Conservation (phyloP, 2,329 filamentous ascomycete species). For the Botrytis medusae region DNA sequence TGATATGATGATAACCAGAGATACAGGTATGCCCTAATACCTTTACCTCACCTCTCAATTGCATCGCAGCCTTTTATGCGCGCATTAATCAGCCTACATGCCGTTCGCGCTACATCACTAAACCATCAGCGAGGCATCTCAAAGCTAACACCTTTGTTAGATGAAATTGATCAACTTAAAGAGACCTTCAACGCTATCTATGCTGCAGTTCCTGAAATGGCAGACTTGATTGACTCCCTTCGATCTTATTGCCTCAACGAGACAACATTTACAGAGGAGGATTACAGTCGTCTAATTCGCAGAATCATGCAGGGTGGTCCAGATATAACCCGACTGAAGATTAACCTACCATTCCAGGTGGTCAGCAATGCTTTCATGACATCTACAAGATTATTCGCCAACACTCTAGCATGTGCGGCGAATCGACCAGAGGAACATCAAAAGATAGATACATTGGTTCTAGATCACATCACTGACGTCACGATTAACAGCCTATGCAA, state of each 20-base stretch:
- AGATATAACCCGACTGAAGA: constrained; percentile 47
- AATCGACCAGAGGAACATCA: constrained; percentile 47
- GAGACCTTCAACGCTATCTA: constrained; percentile 47
- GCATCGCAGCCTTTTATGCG: neutral
- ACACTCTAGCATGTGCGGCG: constrained; percentile 51
- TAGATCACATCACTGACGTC: constrained; percentile 52
- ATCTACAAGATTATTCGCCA: constrained; percentile 53
- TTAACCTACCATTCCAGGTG: constrained; percentile 54
- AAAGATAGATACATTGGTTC: constrained; percentile 47
- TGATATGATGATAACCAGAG: constrained; percentile 54
- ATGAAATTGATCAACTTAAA: constrained; percentile 50
- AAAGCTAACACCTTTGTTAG: constrained; percentile 38
- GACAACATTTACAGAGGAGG: constrained; percentile 50
- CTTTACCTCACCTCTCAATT: neutral
- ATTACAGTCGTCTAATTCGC: constrained; percentile 47
- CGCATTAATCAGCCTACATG: neutral
- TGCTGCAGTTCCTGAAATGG: constrained; percentile 46
- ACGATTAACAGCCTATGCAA: constrained; percentile 51
- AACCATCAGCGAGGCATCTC: neutral
- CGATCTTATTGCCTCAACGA: constrained; percentile 51
- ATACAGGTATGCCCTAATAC: constrained; percentile 44
- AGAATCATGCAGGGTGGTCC: constrained; percentile 48
- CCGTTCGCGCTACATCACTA: neutral
- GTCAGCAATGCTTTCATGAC: constrained; percentile 48
- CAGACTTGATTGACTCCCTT: constrained; percentile 46